phyloP scores from a whole-genome alignment of 768 basidiomycete genomes.

The Melanogaster broomeanus region DNA sequence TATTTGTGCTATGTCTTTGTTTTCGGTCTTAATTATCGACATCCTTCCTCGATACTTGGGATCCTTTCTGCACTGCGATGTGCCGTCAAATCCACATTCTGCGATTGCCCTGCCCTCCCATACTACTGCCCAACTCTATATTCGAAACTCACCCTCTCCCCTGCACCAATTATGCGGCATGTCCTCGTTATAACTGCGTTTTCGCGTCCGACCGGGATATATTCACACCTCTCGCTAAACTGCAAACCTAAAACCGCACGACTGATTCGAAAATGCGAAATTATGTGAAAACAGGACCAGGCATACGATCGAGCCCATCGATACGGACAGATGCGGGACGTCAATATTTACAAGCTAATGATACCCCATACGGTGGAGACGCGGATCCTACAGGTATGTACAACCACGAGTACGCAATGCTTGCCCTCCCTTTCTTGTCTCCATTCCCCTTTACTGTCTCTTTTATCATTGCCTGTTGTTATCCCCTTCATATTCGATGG shows the following conservation, averaged over 20 bases:
- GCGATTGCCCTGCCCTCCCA: too few species aligned
- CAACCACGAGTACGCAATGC: background rate
- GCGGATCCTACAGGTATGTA: slow-evolving; percentile 69
- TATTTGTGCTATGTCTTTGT: background rate
- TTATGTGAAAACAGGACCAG: slow-evolving; percentile 60
- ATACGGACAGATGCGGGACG: slow-evolving; percentile 83
- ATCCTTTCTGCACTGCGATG: background rate
- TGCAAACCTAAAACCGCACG: background rate
- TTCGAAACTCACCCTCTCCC: background rate
- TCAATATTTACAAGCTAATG: slow-evolving; percentile 88
- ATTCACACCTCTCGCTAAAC: background rate
- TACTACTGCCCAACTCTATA: background rate
- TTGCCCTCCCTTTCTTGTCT: slow-evolving; percentile 13
- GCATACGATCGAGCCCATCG: slow-evolving; percentile 93
- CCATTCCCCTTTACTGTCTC: background rate
- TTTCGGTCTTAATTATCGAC: too few species aligned
- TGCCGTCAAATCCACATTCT: background rate
- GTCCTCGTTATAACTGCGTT: background rate
- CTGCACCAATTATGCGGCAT: background rate
- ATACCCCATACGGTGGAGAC: slow-evolving; percentile 87
- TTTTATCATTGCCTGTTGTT: background rate
- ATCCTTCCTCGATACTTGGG: background rate
- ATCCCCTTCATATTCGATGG: too few species aligned
- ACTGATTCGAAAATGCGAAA: background rate
- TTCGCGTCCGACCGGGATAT: background rate